phyloP scores from a whole-genome alignment of 2,329 filamentous ascomycete species.

The Pseudovirgaria hyperparasitica region DNA sequence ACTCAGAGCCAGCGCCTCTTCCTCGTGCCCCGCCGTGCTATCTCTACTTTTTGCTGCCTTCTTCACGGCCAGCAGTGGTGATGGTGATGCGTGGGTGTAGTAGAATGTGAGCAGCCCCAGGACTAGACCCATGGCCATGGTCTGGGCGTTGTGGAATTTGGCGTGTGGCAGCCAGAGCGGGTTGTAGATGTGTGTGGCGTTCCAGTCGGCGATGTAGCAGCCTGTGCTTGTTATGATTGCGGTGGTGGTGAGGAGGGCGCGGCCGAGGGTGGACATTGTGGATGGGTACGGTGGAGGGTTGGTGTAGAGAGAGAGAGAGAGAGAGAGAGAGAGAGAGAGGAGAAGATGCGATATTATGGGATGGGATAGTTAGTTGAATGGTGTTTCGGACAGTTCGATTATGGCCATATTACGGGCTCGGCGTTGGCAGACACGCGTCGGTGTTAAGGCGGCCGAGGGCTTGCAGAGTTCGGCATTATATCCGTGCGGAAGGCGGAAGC shows the following conservation, averaged over 20 bases:
- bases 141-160: slow-evolving; percentile 41
- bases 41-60: slow-evolving; percentile 1
- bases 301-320: no score
- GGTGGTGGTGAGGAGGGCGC: slow-evolving; percentile 15
- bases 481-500: no score
- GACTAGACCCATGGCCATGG: slow-evolving; percentile 33
- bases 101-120: slow-evolving; percentile 28
- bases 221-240: slow-evolving; percentile 19
- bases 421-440: no score
- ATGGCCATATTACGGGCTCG: no score
- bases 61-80: background rate
- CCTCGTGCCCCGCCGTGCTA: slow-evolving; percentile 7
- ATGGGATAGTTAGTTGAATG: no score
- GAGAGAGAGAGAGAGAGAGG: no score
- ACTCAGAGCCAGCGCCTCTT: no score
- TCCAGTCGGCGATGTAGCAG: slow-evolving; percentile 23
- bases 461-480: no score
- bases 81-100: slow-evolving; percentile 16
- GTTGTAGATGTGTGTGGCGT: slow-evolving; percentile 35
- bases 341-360: no score
- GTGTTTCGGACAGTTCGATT: no score
- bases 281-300: slow-evolving; percentile 1
- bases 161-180: slow-evolving; percentile 38
- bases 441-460: no score
- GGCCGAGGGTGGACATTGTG: slow-evolving; percentile 11